Percentiles rank a stretch among this genome's conserved stretches.
phyloP scores from a whole-genome alignment of 208 protist species.

The Trypanosoma mega region DNA sequence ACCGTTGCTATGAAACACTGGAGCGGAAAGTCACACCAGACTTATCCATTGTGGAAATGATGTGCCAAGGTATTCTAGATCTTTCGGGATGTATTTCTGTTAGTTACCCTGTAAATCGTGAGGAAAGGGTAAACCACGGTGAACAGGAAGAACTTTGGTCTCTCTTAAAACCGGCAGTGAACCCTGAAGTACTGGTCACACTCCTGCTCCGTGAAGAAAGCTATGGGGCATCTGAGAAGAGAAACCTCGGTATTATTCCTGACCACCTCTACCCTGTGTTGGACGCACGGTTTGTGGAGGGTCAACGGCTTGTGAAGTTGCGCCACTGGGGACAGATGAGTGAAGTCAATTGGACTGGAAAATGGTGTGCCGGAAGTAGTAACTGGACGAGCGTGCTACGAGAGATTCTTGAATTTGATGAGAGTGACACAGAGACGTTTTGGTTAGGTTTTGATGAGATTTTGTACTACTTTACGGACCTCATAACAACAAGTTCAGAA shows the following conservation, averaged over 20 bases:
- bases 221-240: slow-evolving; percentile 39
- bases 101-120: slow-evolving; percentile 30
- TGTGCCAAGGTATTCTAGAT: slow-evolving; percentile 74
- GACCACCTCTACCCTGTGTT: slow-evolving; percentile 82
- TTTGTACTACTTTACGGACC: slow-evolving; percentile 82
- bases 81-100: slow-evolving; percentile 55
- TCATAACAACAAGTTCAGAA: slow-evolving; percentile 56
- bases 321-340: slow-evolving; percentile 51
- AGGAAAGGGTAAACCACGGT: slow-evolving; percentile 29
- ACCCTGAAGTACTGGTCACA: slow-evolving; percentile 42
- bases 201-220: slow-evolving; percentile 49
- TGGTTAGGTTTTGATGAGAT: slow-evolving; percentile 86
- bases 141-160: slow-evolving; percentile 59
- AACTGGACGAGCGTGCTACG: slow-evolving; percentile 59
- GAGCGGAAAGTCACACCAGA: slow-evolving; percentile 64
- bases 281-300: slow-evolving; percentile 71
- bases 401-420: slow-evolving; percentile 40
- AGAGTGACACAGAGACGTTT: slow-evolving; percentile 35
- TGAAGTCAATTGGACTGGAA: slow-evolving; percentile 52
- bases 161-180: slow-evolving; percentile 43
- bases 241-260: slow-evolving; percentile 48
- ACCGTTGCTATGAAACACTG: slow-evolving; percentile 88
- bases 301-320: slow-evolving; percentile 76
- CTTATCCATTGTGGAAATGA: slow-evolving; percentile 40
- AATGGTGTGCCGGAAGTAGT: slow-evolving; percentile 52